Evolutionary conservation across 495 filamentous ascomycete species (phyloP), one percentile per base, ranked within the genome.

Genomic region (Cenococcum geophilum): DNA sequence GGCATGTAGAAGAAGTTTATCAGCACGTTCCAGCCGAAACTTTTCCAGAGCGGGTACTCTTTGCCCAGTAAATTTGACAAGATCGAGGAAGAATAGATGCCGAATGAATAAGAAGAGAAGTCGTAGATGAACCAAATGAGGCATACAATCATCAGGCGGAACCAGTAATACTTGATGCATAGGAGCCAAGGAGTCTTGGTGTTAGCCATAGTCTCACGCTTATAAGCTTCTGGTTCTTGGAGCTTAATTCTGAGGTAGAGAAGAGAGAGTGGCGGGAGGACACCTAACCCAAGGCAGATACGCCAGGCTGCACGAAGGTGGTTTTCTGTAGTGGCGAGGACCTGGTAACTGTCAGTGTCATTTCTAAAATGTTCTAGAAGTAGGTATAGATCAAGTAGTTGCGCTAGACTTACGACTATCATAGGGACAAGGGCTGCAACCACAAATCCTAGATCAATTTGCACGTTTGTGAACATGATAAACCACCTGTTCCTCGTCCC

Each of bases 121-220:
- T 96, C 88, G 70, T 95, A 96, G 66, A 95, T 81, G 74, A 95
- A 95, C 92, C 92, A 97, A 71, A 97, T 91, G 23, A 87, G 61
- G 57, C 82, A 86, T 49, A 95, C 87, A 14, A 88, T 74, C 4
- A 80, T 62, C 51, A 95, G 74, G n/a, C 82, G 75, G 57, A 72
- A 78, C 71, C 79, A 79, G 76, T 88, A 90, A 72, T 78, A 83
- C 47, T 71, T 77, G 5, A 82, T 80, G 59, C 81, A 79, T 49
- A 83, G 76, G 5, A 58, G 23, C 61, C 84, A 87, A 0, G 85
- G 85, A 1, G 81, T 84, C 58, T 78, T 77, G 32, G 74, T 73
- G 58, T 81, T 65, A 60, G 73, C 73, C 74, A 80, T 82, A 58
- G 73, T 78, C 64, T 80, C 76, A 8, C 74, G 75, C 59, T 85